These are phyloP conservation scores for Ailanthus altissimus DNA, from an alignment of 345 rosid genomes.

Conservation along the genomic window DNA sequence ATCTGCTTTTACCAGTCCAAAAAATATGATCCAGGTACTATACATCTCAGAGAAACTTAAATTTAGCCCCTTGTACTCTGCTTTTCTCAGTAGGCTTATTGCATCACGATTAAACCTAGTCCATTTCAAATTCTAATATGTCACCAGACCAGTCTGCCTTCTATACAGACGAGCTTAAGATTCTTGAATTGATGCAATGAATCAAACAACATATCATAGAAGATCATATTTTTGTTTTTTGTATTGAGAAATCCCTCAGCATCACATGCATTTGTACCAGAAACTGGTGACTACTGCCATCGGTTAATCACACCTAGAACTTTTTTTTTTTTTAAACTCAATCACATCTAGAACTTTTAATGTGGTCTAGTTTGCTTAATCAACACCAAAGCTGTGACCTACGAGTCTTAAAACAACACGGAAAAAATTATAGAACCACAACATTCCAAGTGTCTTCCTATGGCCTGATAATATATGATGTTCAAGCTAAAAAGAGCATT, in stretches of 20 bases:
- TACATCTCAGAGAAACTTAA: neutral
- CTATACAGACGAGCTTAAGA: neutral
- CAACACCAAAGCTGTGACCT: neutral
- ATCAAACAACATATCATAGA: neutral
- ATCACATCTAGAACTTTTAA: neutral
- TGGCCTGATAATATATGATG: neutral
- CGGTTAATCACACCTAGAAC: neutral
- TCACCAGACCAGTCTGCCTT: neutral
- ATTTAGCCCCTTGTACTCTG: neutral
- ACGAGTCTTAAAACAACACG: neutral
- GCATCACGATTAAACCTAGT: neutral
- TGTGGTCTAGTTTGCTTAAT: neutral
- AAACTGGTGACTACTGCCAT: neutral
- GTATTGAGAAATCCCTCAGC: neutral
- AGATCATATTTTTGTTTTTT: neutral
- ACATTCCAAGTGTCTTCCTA: neutral
- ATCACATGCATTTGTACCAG: neutral
- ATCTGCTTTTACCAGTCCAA: neutral
- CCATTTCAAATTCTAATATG: neutral
- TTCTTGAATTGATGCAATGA: neutral
- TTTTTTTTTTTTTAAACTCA: too few relatives aligned
- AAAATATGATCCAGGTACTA: neutral
- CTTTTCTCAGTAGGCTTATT: neutral
- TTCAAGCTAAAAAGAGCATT: neutral
- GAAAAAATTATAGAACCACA: neutral